Evolutionary conservation across 495 filamentous ascomycete genomes (phyloP).

Genomic region (Talaromyces ruber): DNA sequence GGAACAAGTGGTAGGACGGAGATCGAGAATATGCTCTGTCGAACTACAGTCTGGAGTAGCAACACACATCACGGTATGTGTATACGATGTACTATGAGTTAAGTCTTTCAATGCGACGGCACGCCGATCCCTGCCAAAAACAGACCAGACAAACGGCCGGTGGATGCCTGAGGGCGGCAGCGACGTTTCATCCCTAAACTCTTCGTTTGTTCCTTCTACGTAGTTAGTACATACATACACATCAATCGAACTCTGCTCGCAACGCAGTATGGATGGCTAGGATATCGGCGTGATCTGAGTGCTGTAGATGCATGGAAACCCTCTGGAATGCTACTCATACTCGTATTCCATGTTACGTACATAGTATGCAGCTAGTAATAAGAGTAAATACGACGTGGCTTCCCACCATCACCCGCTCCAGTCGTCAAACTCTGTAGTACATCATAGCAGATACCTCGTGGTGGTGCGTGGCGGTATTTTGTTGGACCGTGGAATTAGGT

Average conservation of each 20-base stretch:
- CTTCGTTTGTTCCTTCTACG: too few relatives aligned
- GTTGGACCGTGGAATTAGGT: neutral
- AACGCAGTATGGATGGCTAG: neutral
- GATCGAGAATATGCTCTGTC: too few relatives aligned
- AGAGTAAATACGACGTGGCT: neutral
- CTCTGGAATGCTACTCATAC: neutral
- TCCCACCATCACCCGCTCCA: neutral
- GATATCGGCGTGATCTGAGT: neutral
- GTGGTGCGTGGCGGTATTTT: neutral
- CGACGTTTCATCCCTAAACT: slow-evolving; percentile 4
- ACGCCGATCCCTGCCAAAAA: neutral
- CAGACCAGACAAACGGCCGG: neutral
- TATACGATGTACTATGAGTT: too few relatives aligned
- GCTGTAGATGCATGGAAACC: too few relatives aligned
- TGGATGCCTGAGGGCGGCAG: neutral
- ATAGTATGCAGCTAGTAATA: neutral
- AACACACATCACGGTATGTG: too few relatives aligned
- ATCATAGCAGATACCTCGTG: neutral
- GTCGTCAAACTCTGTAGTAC: neutral
- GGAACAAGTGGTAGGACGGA: too few relatives aligned
- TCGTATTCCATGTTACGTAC: neutral
- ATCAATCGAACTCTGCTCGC: neutral
- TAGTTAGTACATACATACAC: too few relatives aligned
- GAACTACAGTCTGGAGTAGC: neutral
- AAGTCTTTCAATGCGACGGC: too few relatives aligned